Percentiles rank a stretch among this genome's conserved stretches.
These are phyloP conservation scores for Ensete ventricosum DNA, from an alignment of 176 grass and related monocot genomes.

Conservation along the genomic window DNA sequence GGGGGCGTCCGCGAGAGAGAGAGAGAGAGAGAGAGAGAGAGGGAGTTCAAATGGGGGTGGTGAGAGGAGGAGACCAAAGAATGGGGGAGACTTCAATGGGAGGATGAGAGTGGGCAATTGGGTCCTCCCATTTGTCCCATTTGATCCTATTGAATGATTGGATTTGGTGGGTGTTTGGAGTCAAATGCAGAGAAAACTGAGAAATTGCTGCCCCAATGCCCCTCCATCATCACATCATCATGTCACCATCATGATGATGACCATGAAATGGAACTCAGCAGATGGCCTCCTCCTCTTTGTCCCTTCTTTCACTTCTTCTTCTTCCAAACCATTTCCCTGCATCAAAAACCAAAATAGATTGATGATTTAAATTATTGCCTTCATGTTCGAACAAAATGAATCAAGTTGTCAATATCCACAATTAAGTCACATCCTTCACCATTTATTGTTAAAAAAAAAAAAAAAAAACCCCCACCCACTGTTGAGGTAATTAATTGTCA, in stretches of 20 bases:
- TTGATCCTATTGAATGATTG: conserved; percentile 23
- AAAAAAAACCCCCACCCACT: too few species aligned
- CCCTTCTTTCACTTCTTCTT: neutral
- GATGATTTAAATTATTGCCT: too few species aligned
- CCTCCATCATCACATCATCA: neutral
- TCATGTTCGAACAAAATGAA: too few species aligned
- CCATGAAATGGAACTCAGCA: neutral
- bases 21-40: neutral
- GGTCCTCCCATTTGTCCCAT: neutral
- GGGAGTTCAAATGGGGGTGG: neutral
- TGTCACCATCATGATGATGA: conserved; percentile 5
- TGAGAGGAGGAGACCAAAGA: too few species aligned
- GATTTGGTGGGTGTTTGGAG: conserved; percentile 28
- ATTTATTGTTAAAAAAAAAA: too few species aligned
- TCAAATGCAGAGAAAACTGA: neutral
- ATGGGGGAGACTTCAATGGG: too few species aligned
- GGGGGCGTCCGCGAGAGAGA: too few species aligned
- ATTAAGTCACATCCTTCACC: too few species aligned
- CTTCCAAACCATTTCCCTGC: neutral
- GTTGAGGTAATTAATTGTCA: too few species aligned
- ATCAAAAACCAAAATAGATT: too few species aligned
- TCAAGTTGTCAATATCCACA: too few species aligned
- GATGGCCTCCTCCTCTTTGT: neutral
- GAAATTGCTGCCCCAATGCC: too few species aligned
- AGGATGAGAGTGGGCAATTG: neutral